Base-by-base conservation (phyloP, 2,329 filamentous ascomycete species). In the Periconia sp. region DNA sequence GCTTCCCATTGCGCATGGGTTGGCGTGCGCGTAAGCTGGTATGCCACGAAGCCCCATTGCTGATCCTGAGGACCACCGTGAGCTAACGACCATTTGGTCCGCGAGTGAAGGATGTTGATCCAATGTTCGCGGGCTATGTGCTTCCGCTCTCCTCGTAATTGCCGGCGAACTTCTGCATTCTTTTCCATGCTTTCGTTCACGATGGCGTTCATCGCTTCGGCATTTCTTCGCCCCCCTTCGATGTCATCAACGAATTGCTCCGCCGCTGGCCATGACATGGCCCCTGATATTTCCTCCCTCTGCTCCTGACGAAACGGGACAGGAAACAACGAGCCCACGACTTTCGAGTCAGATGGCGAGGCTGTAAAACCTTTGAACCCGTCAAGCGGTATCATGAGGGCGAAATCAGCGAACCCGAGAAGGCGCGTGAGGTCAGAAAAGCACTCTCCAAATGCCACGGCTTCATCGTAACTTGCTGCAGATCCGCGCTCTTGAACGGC, bases 31-130 rank as follows among this genome's bases (percentile, higher is more conserved):
- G 47, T 51, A 19, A 55, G 42, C 45, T 43, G 43, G 40, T 55
- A 55, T 27, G 33, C 53, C 7, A 49, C 53, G n/a, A 55, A 55
- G 2, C 53, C 53, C 48, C 48, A 55, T 41, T 23, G 50, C 15
- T 51, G 53, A 31, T 55, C 48, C 18, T 23, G 40, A 13, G 53
- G 53, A 18, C 53, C 53, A 27, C 53, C 53, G 45, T 41, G 48
- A n/a, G 11, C 45, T 23, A 51, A 41, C n/a, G 43, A 47, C 53
- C 53, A 55, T 27, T 51, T 18, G 2, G 49, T 51, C n/a, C 53
- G 31, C 2, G 47, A 50, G 27, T 55, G 44, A 20, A 55, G 31
- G 27, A 55, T 50, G 17, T 44, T 33, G 17, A 55, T 55, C 53
- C 53, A 55, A 27, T 50, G 53, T 41, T 55, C 44, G n/a, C 45